Percentiles rank a stretch among this genome's conserved stretches.
These are phyloP conservation scores for Solidago caesia DNA, from an alignment of 129 eudicot species.

Conservation along the genomic window DNA sequence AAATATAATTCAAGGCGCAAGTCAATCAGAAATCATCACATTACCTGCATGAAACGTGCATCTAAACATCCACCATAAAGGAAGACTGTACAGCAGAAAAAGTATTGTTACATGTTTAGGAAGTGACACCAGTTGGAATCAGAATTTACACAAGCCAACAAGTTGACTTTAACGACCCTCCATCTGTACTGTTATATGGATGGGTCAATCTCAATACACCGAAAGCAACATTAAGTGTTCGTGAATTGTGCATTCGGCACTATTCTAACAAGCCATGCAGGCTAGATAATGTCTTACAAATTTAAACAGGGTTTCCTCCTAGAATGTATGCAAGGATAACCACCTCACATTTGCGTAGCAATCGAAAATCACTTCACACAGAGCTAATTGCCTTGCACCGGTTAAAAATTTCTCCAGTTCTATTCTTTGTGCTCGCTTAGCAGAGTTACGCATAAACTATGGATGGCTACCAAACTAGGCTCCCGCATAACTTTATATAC, in stretches of 20 bases:
- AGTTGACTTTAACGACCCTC: background rate
- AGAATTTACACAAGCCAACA: background rate
- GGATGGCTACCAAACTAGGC: background rate
- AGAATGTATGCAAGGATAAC: background rate
- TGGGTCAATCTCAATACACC: too few species aligned
- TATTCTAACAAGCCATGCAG: background rate
- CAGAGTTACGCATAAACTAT: background rate
- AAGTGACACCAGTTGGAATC: too few species aligned
- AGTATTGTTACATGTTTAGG: background rate
- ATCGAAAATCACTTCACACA: background rate
- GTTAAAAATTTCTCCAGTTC: background rate
- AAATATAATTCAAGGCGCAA: constrained; percentile 11
- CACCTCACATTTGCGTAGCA: background rate
- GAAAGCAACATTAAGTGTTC: too few species aligned
- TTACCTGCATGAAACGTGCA: constrained; percentile 9
- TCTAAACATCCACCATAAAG: background rate
- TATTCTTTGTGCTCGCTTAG: background rate
- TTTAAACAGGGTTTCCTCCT: background rate
- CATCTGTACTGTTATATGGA: too few species aligned
- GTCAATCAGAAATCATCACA: constrained; percentile 9
- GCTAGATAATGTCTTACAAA: background rate
- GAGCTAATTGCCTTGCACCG: background rate
- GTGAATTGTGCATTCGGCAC: background rate
- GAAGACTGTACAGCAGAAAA: background rate
- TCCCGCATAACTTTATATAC: background rate